phyloP scores from a whole-genome alignment of 495 filamentous ascomycete species.

The Penicillium mononematosum region DNA sequence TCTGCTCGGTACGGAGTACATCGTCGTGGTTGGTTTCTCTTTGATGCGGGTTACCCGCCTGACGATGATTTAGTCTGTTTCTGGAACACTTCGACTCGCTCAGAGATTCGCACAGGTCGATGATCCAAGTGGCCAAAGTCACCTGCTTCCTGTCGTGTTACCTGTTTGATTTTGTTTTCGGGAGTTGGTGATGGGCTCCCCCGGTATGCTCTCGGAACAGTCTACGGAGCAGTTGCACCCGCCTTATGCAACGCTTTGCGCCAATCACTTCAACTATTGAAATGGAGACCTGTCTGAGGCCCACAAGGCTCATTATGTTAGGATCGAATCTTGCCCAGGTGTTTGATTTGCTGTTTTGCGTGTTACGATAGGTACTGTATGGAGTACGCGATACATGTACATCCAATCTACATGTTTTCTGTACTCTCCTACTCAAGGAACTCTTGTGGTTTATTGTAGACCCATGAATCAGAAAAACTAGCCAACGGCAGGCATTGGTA shows the following conservation, averaged over 20 bases:
- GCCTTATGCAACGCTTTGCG: not conserved
- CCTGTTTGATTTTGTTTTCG: not conserved
- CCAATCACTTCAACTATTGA: not conserved
- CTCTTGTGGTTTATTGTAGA: constrained; percentile 17
- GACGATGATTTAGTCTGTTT: not conserved
- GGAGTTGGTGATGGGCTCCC: not conserved
- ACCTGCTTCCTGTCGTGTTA: not conserved
- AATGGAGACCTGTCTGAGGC: not conserved
- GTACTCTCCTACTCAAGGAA: not conserved
- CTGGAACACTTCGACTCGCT: constrained; percentile 1
- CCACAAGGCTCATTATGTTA: not conserved
- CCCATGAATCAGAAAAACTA: constrained; percentile 38
- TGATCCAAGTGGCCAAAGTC: not conserved
- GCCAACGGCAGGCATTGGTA: constrained; percentile 28
- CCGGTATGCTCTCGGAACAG: not conserved
- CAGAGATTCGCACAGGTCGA: not conserved
- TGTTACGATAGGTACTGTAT: not conserved
- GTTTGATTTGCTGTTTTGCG: not conserved
- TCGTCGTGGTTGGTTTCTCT: not conserved
- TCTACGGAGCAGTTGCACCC: not conserved
- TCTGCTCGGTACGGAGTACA: not conserved
- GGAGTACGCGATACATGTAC: not conserved
- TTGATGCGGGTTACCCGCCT: not conserved
- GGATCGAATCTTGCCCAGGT: not conserved
- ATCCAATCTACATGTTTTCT: not conserved